Percentiles rank a stretch among this genome's conserved stretches.
phyloP scores from a whole-genome alignment of 352 stramenopile genomes.

The Pythium inflatum region DNA sequence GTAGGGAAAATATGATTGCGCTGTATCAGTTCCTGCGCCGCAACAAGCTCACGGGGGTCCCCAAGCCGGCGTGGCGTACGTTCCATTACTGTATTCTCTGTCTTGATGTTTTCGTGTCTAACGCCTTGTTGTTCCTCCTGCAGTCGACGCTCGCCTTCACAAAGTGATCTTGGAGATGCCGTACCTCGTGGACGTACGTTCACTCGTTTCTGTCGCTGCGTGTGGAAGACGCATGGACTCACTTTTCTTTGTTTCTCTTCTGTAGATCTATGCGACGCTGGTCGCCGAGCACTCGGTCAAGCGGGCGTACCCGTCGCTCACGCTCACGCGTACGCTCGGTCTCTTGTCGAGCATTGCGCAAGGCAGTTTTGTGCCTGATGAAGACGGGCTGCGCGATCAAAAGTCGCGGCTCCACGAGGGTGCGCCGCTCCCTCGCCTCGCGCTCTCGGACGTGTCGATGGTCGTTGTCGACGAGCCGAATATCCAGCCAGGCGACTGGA shows the following conservation, averaged over 20 bases:
- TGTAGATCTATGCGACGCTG: slow-evolving; percentile 61
- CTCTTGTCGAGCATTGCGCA: slow-evolving; percentile 76
- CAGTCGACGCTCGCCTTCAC: slow-evolving; percentile 65
- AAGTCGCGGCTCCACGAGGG: slow-evolving; percentile 42
- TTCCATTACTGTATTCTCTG: too few species aligned
- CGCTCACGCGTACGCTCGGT: slow-evolving; percentile 59
- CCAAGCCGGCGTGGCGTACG: slow-evolving; percentile 68
- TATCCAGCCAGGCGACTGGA: slow-evolving; percentile 76
- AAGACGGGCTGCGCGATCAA: slow-evolving; percentile 62
- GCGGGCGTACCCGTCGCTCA: slow-evolving; percentile 58
- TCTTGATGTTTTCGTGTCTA: neutral
- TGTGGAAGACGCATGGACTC: too few species aligned
- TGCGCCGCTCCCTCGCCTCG: slow-evolving; percentile 42
- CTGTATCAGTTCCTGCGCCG: slow-evolving; percentile 80
- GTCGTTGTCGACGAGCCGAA: slow-evolving; percentile 68
- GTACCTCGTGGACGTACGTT: slow-evolving; percentile 69
- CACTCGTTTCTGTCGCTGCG: too few species aligned
- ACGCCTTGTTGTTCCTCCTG: neutral
- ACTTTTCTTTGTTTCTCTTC: neutral
- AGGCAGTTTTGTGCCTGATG: slow-evolving; percentile 68
- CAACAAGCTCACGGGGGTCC: slow-evolving; percentile 66
- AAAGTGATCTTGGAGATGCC: slow-evolving; percentile 78
- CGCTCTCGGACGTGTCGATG: slow-evolving; percentile 44
- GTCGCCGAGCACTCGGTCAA: slow-evolving; percentile 71
- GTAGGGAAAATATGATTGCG: slow-evolving; percentile 84